phyloP scores from a whole-genome alignment of 208 protist species.

The Trypanosomatidae sp. region DNA sequence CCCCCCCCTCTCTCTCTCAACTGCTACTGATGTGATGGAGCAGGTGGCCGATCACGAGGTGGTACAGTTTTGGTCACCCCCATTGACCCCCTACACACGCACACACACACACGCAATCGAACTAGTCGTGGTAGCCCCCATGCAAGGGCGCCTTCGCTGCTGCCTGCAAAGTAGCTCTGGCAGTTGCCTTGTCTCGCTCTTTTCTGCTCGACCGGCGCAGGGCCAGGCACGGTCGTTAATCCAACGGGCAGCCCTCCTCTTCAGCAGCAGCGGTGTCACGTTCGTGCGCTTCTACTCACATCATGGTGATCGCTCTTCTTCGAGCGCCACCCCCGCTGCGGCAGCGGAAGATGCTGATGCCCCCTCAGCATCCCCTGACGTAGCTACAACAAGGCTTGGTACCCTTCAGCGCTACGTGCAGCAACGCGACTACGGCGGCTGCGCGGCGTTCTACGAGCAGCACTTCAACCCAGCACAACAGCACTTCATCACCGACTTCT shows the following conservation, averaged over 20 bases:
- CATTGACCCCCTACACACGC: neutral
- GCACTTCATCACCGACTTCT: conserved; percentile 41
- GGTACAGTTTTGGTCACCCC: neutral
- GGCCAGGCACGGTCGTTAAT: neutral
- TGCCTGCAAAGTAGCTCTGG: neutral
- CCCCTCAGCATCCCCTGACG: neutral
- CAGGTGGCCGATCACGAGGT: neutral
- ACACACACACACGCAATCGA: neutral
- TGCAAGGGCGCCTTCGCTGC: neutral
- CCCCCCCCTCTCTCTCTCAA: neutral
- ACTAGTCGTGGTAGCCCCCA: neutral
- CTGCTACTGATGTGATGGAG: neutral
- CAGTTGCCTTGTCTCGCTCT: neutral
- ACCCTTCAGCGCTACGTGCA: conserved; percentile 24
- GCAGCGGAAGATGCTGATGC: neutral
- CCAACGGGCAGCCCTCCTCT: neutral
- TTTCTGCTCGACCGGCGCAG: neutral
- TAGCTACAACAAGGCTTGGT: conserved; percentile 10
- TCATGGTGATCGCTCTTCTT: neutral
- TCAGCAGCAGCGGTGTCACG: neutral
- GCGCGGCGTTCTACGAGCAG: conserved; percentile 34
- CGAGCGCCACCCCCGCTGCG: neutral
- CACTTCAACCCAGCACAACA: conserved; percentile 28
- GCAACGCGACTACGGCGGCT: conserved; percentile 30
- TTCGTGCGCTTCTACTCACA: conserved; percentile 3